phyloP scores from a whole-genome alignment of 1,139 yeast genomes.

The Kluyveromyces sp. region DNA sequence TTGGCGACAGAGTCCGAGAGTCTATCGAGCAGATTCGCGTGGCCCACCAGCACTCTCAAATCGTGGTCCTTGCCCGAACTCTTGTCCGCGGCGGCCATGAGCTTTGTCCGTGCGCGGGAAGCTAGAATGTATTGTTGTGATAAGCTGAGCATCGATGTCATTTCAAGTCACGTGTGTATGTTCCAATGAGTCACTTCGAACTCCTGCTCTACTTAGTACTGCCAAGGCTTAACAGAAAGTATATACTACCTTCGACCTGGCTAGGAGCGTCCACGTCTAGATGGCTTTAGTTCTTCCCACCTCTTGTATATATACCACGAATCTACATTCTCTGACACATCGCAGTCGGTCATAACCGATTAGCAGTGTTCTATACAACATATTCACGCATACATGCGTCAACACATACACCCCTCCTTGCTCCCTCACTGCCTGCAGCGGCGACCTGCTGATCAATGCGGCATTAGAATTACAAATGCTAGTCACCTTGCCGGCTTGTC shows the following conservation, averaged over 20 bases:
- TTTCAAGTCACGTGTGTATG: conserved; percentile 1
- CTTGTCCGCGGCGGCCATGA: conserved; percentile 16
- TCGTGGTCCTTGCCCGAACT: conserved; percentile 19
- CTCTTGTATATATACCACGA: no score
- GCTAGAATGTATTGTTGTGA: conserved; percentile 22
- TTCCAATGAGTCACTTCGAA: neutral
- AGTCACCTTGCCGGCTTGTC: neutral
- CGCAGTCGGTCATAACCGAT: no score
- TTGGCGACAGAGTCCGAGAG: conserved; percentile 15
- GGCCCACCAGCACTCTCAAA: conserved; percentile 27
- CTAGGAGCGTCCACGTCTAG: no score
- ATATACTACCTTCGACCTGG: no score
- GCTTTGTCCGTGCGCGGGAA: conserved; percentile 19
- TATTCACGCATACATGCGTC: no score
- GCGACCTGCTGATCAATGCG: neutral
- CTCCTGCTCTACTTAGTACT: no score
- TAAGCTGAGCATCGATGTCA: conserved; percentile 9
- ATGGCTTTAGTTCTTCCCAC: no score
- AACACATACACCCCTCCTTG: neutral
- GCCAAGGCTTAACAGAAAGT: no score
- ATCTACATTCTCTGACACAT: no score
- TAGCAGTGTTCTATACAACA: no score
- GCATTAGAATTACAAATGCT: neutral
- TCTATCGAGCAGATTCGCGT: conserved; percentile 27
- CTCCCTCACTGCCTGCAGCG: neutral